Conservation (phyloP, 2,329 filamentous ascomycete species). For the Saccharata proteae region DNA sequence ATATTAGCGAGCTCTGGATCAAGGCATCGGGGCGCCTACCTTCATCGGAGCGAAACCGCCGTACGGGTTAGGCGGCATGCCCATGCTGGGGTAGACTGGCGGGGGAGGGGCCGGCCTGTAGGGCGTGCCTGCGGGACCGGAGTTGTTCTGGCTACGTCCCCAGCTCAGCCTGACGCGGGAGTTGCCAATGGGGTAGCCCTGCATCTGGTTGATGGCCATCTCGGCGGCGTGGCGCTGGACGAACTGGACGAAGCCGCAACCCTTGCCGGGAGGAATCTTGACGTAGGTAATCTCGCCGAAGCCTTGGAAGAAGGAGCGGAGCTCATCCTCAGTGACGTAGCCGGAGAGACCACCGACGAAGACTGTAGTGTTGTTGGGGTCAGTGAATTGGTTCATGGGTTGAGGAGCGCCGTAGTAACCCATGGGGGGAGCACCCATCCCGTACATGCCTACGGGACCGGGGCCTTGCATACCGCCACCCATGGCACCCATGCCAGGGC, state of each 20-base stretch:
- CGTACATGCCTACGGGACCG: constrained; percentile 51
- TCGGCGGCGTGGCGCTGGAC: constrained; percentile 97
- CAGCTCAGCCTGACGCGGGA: constrained; percentile 94
- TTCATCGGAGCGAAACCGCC: constrained; percentile 57
- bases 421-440: constrained; percentile 58
- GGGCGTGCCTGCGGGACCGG: constrained; percentile 84
- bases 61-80: constrained; percentile 54
- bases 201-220: constrained; percentile 99
- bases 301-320: constrained; percentile 99
- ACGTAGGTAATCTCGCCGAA: constrained; percentile 99
- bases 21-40: constrained; percentile 29
- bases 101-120: constrained; percentile 86
- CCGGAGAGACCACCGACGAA: constrained; percentile 95
- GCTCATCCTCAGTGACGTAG: constrained; percentile 97
- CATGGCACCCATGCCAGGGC: constrained; percentile 41
- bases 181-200: constrained; percentile 98
- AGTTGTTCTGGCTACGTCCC: constrained; percentile 99
- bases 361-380: constrained; percentile 98
- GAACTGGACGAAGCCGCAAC: constrained; percentile 97
- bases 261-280: constrained; percentile 98
- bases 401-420: constrained; percentile 55
- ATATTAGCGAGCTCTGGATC: constrained; percentile 6
- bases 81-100: constrained; percentile 60
- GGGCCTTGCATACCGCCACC: constrained; percentile 34
- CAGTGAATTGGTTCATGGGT: constrained; percentile 99